Base-by-base conservation (phyloP, 306 rosid genomes). In the Mucuna pruriens region DNA sequence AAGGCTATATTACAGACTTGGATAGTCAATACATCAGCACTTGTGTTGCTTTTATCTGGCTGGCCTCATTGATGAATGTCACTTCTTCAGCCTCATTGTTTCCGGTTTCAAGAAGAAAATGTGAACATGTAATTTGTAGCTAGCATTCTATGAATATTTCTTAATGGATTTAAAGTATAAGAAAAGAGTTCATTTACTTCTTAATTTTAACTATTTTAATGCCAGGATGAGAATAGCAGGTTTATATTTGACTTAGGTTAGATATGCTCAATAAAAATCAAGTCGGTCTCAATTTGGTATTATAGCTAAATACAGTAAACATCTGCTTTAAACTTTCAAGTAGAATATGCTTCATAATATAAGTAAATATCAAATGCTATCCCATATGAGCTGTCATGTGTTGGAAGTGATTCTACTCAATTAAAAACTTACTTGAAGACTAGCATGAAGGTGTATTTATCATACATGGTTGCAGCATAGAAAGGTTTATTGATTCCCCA, bases 101-200 rank as follows among this genome's bases (percentile, higher is more conserved):
- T 67, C 40, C 60, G 44, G 57, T 84, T 68, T 60, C 49, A 9
- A 45, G 61, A 42, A 68, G n/a, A 42, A 49, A 84, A 77, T 77
- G 52, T 16, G 26, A 72, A 73, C 75, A 15, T 78, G 54, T 74
- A 49, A 70, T 76, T 42, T 76, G 75, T 66, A 57, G 55, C n/a
- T 74, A 72, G 48, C 57, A 25, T 49, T 78, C 65, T 31, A 46
- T 51, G 63, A 81, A 25, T 78, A 48, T 70, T 75, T 66, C 80
- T 74, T 20, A 23, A 23, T 45, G 75, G 76, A 54, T 71, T 81
- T 71, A 33, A 39, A 57, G 71, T 61, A 46, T 38, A 71, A 44
- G 64, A 52, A 70, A 63, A 23, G 38, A 64, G 19, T 76, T 22
- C 58, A 17, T 62, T 75, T 25, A 9, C 9, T 54, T 64, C 4